Evolutionary conservation across 2,329 filamentous ascomycete genomes (phyloP).

Genomic region (Trichoderma pleuroti): DNA sequence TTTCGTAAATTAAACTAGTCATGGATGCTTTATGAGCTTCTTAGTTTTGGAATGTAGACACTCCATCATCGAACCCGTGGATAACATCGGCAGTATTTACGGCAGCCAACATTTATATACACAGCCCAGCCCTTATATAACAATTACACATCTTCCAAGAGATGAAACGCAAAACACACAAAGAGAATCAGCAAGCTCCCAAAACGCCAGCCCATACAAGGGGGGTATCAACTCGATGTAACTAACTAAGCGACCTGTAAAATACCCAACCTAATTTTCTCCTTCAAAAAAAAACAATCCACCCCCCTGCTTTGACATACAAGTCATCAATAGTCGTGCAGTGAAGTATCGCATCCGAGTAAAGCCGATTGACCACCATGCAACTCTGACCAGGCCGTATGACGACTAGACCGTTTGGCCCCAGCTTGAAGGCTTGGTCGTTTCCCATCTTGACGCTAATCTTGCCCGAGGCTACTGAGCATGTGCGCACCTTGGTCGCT

Average conservation of each 20-base stretch:
- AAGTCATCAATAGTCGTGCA: slow-evolving; percentile 34
- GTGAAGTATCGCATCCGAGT: slow-evolving; percentile 44
- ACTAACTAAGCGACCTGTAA: background rate
- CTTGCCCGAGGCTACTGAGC: slow-evolving; percentile 42
- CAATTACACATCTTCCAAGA: background rate
- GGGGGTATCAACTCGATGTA: slow-evolving; percentile 12
- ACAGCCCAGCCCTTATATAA: background rate
- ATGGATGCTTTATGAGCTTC: too few species aligned
- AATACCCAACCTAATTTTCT: background rate
- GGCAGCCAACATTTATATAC: background rate
- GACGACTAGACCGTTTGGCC: slow-evolving; percentile 44
- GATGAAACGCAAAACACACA: background rate
- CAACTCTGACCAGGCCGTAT: slow-evolving; percentile 39
- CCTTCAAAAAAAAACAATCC: background rate
- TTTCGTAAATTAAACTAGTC: background rate
- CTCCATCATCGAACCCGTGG: background rate
- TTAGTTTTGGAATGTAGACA: background rate
- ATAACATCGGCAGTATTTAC: background rate
- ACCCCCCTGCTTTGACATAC: background rate
- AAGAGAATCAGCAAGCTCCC: background rate
- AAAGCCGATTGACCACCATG: slow-evolving; percentile 41
- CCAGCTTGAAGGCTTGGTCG: slow-evolving; percentile 37
- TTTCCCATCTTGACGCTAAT: slow-evolving; percentile 37
- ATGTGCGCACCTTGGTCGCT: slow-evolving; percentile 35
- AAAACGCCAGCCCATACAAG: slow-evolving; percentile 2